Base-by-base conservation (phyloP, 768 basidiomycete species). In the Tylopilus vinaceipallidus region DNA sequence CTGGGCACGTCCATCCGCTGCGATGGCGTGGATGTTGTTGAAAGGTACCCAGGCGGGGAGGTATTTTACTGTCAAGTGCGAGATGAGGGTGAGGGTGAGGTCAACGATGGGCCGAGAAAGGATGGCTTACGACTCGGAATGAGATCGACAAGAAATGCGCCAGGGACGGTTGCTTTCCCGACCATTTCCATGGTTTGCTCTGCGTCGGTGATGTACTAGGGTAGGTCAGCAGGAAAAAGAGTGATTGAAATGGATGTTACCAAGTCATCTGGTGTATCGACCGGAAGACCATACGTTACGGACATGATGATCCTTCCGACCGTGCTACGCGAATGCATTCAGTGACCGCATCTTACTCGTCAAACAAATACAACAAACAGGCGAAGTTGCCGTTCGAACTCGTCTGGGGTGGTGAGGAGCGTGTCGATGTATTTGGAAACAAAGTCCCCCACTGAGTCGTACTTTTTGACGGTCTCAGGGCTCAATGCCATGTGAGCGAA, bases 401-500 rank as follows among this genome's bases (percentile, higher is more conserved):
- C 50, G 7, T 47, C 19, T 8, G 62, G 63, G 3, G 43, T 17
- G 3, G 54, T 44, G 20, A 59, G 8, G 13, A 67, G 24, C 17
- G 19, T 43, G 23, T 47, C 16, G 14, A 57, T 35, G 33, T 62
- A 56, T 42, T 59, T 47, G 2, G 55, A 53, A 16, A 64, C 50
- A 16, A 62, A 56, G 47, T 72, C 63, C 32, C 70, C 71, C 8
- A 70, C 43, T 0, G 22, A 23, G n/a, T 63, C 51, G 30, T 73
- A 75, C 40, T 67, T 61, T 39, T 58, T 59, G n/a, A 70, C 63
- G 1, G 68, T 63, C 16, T 48, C 45, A 1, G 62, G 50, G 36
- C 57, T 69, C 14, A 75, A 56, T 10, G 62, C 67, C 8, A 40
- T 27, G 27, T 69, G 64, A 0, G 65, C 56, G 10, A 74, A 51